Evolutionary conservation across 2,329 filamentous ascomycete genomes (phyloP), one percentile per base, ranked within the genome.

Genomic region (Colletotrichum echinochloae): DNA sequence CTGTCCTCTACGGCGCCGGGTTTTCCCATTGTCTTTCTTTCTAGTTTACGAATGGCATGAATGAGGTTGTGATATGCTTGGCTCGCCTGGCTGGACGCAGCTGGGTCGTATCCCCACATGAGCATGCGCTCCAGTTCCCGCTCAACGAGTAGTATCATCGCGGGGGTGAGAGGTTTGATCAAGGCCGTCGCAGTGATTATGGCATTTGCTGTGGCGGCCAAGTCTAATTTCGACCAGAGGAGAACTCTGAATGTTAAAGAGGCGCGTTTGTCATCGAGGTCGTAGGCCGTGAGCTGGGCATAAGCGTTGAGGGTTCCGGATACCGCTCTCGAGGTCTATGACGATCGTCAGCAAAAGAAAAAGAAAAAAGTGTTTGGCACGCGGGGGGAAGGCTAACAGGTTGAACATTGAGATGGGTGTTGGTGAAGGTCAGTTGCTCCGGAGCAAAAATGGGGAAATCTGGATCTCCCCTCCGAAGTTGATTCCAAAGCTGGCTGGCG

Each of bases 1-100:
- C 90, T 77, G 78, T 94, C 91, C 78, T 96, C 93, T 35, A 92
- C 87, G 1, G 93, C 93, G 78, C 88, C 91, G 44, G n/a, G n/a
- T n/a, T n/a, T 83, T 79, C 67, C 89, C 83, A 79, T 95, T 87
- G 91, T 94, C 68, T 86, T 84, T 75, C 84, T 84, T 83, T 97
- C 95, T 55, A 97, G 79, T 46, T 74, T 74, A 75, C 87, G 84
- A 2, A 95, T 87, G 49, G 35, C 30, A 2, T 12, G 2, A 18
- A 48, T 6, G 33, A 55, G 11, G 5, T n/a, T n/a, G 3, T 12
- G 3, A 1, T 33, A 11, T 9, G 11, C 20, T 7, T 30, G 3
- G 5, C 20, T 11, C 2, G 30, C 37, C 26, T 54, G 55, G 20
- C 67, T 11, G 5, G 23, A 20, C 9, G 12, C 14, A 11, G 4